phyloP scores from a whole-genome alignment of 257 asterid genomes.

The Nicotiana paniculata region DNA sequence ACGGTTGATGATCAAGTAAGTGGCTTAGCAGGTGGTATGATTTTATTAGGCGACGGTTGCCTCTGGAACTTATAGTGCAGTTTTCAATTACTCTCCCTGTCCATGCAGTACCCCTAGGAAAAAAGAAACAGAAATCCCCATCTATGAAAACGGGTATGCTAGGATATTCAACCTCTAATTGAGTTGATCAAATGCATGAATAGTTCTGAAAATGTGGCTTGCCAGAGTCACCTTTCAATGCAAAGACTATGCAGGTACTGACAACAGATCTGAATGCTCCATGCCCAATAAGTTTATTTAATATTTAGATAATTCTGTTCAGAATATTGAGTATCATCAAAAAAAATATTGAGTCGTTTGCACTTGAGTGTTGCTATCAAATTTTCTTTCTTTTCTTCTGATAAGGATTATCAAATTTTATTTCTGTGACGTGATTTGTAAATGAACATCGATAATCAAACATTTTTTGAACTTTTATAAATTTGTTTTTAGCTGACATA shows the following conservation, averaged over 20 bases:
- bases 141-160: neutral
- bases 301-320: neutral
- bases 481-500: neutral
- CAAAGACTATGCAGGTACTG: neutral
- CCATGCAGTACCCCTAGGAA: neutral
- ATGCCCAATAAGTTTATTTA: neutral
- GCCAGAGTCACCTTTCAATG: neutral
- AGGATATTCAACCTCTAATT: neutral
- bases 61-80: neutral
- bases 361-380: neutral
- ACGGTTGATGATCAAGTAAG: conserved; percentile 51
- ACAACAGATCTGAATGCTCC: neutral
- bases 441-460: neutral
- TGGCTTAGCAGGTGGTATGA: neutral
- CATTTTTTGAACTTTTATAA: neutral
- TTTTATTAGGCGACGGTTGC: neutral
- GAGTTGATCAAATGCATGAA: neutral
- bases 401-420: neutral
- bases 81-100: neutral
- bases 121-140: neutral
- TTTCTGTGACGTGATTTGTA: neutral
- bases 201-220: neutral
- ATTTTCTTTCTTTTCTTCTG: neutral
- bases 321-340: neutral
- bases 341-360: neutral